Evolutionary conservation across 192 early-diverging fungal genomes (phyloP).

Genomic region (Spizellomyces sp.): DNA sequence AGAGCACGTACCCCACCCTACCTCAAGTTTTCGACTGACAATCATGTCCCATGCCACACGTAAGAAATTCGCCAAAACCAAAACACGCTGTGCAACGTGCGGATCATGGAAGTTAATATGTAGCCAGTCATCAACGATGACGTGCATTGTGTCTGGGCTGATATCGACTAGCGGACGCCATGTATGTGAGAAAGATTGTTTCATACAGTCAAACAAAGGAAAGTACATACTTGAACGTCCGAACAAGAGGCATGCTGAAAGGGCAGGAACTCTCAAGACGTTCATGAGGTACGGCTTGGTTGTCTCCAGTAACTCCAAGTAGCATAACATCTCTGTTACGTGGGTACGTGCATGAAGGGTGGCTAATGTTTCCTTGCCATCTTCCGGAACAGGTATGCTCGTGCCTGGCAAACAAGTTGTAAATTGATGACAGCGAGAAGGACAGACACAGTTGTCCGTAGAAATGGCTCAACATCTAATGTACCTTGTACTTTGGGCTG

Average conservation of each 20-base stretch:
- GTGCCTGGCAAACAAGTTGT: neutral
- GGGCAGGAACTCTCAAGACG: conserved; percentile 57
- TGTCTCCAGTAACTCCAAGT: conserved; percentile 65
- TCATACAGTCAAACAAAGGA: too few relatives aligned
- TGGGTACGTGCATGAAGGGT: conserved; percentile 31
- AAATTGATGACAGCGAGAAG: neutral
- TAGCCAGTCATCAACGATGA: conserved; percentile 63
- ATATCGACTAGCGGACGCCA: conserved; percentile 51
- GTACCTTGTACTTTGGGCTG: conserved; percentile 27
- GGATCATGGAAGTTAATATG: conserved; percentile 50
- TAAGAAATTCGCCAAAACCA: conserved; percentile 53
- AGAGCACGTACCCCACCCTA: neutral
- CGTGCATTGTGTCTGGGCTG: conserved; percentile 51
- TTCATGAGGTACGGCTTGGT: conserved; percentile 70
- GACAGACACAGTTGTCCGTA: too few relatives aligned
- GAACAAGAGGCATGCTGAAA: conserved; percentile 61
- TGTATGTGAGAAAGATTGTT: neutral
- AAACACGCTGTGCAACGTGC: conserved; percentile 39
- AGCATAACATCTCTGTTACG: conserved; percentile 59
- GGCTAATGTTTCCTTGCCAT: conserved; percentile 42
- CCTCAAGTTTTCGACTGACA: conserved; percentile 21
- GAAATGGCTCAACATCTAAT: too few relatives aligned
- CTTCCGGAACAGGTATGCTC: conserved; percentile 25
- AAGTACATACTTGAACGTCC: conserved; percentile 51
- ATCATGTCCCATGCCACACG: conserved; percentile 49